Conservation (phyloP, 257 asterid genomes). For the Henckelia pumila region DNA sequence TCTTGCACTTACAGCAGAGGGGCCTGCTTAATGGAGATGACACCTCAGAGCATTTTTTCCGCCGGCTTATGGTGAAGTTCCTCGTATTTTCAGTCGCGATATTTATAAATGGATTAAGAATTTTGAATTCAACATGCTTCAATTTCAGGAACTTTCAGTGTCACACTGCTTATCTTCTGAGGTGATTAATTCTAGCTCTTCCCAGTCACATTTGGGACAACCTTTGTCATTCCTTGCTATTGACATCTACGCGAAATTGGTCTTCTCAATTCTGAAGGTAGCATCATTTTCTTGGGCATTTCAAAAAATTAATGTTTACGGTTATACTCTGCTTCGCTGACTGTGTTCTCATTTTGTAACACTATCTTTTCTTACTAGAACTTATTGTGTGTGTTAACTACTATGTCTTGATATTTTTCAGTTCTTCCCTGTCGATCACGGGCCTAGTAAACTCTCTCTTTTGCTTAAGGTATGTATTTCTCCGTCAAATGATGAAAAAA, state of each 20-base stretch:
- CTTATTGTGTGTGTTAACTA: constrained; percentile 23
- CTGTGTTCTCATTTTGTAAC: background rate
- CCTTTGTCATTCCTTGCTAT: constrained; percentile 90
- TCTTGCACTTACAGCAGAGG: constrained; percentile 61
- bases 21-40: constrained; percentile 95
- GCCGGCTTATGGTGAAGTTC: constrained; percentile 60
- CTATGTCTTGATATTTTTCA: constrained; percentile 34
- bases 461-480: constrained; percentile 68
- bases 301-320: background rate
- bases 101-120: constrained; percentile 9
- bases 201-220: constrained; percentile 67
- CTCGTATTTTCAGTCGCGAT: background rate
- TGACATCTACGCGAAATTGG: constrained; percentile 80
- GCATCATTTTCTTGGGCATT: constrained; percentile 23
- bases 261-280: constrained; percentile 86
- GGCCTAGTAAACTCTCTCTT: constrained; percentile 65
- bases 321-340: background rate
- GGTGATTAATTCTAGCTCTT: constrained; percentile 58
- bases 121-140: constrained; percentile 13
- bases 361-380: background rate
- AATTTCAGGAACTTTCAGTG: constrained; percentile 77
- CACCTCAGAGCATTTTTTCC: constrained; percentile 79
- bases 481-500: background rate
- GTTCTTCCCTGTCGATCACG: constrained; percentile 84
- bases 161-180: constrained; percentile 86